Evolutionary conservation across 371 early-diverging fungal genomes (phyloP).

Genomic region (Coemansia sp.): DNA sequence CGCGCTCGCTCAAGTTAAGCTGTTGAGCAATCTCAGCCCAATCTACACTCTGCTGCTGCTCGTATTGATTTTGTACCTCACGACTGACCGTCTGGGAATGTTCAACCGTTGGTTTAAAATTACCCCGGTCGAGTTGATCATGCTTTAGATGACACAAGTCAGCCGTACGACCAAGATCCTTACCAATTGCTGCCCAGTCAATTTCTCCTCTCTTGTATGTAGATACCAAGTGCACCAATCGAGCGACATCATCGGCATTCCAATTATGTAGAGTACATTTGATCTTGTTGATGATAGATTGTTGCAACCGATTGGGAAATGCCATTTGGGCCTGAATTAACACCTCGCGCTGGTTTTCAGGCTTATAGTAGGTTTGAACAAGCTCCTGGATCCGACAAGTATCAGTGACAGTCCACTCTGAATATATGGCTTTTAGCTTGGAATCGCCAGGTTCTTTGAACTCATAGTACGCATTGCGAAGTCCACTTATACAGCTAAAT

Average conservation of each 20-base stretch:
- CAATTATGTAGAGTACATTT: not conserved
- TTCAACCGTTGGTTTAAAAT: not conserved
- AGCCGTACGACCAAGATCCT: not conserved
- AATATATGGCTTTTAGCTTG: not conserved
- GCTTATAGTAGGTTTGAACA: not conserved
- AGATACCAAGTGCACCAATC: not conserved
- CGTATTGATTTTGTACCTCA: constrained; percentile 6
- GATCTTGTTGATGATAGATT: not conserved
- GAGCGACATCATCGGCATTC: not conserved
- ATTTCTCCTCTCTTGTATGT: not conserved
- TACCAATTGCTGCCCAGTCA: not conserved
- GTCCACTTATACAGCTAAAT: not conserved
- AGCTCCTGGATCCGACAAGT: not conserved
- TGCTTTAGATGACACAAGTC: not conserved
- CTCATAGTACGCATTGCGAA: not conserved
- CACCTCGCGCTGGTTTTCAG: not conserved
- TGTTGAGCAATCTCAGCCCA: not conserved
- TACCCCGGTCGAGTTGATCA: too few relatives aligned
- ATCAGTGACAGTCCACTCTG: not conserved
- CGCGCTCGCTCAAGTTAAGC: not conserved
- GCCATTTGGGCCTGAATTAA: not conserved
- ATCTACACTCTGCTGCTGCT: not conserved
- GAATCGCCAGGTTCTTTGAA: not conserved
- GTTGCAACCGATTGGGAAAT: not conserved
- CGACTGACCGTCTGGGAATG: not conserved